These are phyloP conservation scores for Phytophthora tubulina DNA, from an alignment of 352 stramenopile species.

Conservation along the genomic window DNA sequence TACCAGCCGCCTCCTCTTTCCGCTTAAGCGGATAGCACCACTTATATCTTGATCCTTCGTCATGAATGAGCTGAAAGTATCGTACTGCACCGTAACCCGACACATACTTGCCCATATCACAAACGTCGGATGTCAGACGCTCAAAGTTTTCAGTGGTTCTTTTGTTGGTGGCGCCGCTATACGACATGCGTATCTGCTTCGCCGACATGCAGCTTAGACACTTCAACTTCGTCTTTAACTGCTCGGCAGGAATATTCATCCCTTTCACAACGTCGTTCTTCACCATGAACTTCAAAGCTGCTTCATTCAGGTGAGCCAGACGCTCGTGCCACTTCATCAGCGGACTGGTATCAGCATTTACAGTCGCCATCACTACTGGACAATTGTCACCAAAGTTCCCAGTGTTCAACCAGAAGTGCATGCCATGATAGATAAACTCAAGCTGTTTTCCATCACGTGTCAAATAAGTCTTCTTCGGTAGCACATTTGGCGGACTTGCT, in stretches of 20 bases:
- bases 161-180: constrained; percentile 4
- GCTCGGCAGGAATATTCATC: constrained; percentile 4
- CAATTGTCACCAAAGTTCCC: background rate
- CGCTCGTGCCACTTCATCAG: constrained; percentile 17
- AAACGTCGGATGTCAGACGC: constrained; percentile 7
- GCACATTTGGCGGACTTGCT: background rate
- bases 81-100: background rate
- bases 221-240: constrained; percentile 12
- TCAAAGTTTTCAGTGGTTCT: constrained; percentile 2
- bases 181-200: constrained; percentile 8
- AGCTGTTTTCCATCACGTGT: background rate
- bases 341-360: constrained; percentile 1
- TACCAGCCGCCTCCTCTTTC: constrained; percentile 1
- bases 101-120: constrained; percentile 18
- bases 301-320: constrained; percentile 15
- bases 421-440: background rate
- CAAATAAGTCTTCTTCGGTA: constrained; percentile 12
- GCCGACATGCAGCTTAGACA: constrained; percentile 13
- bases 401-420: constrained; percentile 13
- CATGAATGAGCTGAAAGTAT: constrained; percentile 17
- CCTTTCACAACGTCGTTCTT: constrained; percentile 14
- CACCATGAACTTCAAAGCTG: constrained; percentile 10
- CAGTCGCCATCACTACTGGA: constrained; percentile 5
- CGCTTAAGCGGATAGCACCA: constrained; percentile 5
- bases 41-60: constrained; percentile 14